Evolutionary conservation across 768 basidiomycete genomes (phyloP).

Genomic region (Mycena galericulata): DNA sequence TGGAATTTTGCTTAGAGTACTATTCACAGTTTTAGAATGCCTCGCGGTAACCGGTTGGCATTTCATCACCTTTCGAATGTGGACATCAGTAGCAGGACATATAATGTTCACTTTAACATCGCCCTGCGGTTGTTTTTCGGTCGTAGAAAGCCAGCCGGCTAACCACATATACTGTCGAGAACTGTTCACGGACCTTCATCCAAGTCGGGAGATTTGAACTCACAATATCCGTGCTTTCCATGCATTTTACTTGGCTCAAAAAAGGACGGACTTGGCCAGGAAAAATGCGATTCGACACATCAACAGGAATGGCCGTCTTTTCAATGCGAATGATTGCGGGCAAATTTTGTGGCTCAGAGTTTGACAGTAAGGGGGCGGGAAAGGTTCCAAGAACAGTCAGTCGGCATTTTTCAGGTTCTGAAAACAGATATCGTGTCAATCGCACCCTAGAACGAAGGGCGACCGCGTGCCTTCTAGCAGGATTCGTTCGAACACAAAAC

Average conservation of each 20-base stretch:
- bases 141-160: conserved; percentile 71
- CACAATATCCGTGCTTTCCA: conserved; percentile 79
- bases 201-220: conserved; percentile 38
- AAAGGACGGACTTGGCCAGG: conserved; percentile 44
- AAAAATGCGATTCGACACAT: conserved; percentile 53
- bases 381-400: conserved; percentile 79
- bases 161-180: conserved; percentile 80
- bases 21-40: conserved; percentile 40
- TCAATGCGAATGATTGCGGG: conserved; percentile 82
- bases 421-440: background rate
- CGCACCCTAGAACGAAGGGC: background rate
- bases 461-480: conserved; percentile 33
- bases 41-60: background rate
- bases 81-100: conserved; percentile 89
- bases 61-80: conserved; percentile 79
- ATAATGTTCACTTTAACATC: conserved; percentile 90
- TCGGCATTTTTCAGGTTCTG: conserved; percentile 40
- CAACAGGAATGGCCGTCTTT: conserved; percentile 73
- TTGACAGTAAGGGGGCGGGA: conserved; percentile 41
- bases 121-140: conserved; percentile 51
- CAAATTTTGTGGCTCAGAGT: conserved; percentile 40
- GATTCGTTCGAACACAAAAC: conserved; percentile 32
- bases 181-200: background rate
- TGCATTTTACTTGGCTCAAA: conserved; percentile 57
- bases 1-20: conserved; percentile 80